These are phyloP conservation scores for Porcisia hertigi DNA, from an alignment of 208 protist genomes.

Conservation along the genomic window DNA sequence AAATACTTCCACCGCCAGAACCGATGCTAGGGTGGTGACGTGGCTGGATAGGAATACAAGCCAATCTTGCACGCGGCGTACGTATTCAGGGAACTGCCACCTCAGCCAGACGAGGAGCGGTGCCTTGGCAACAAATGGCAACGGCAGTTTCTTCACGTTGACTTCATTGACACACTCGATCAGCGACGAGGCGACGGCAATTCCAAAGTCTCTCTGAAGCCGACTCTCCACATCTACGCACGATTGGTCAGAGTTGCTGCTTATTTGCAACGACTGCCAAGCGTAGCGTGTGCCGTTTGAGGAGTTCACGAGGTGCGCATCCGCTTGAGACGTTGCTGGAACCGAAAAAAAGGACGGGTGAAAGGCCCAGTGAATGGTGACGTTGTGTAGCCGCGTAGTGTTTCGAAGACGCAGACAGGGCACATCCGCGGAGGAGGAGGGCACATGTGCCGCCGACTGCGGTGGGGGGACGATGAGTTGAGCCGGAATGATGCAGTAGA, in stretches of 20 bases:
- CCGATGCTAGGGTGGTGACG: neutral
- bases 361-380: constrained; percentile 16
- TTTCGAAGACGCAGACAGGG: constrained; percentile 20
- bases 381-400: constrained; percentile 14
- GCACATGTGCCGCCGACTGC: constrained; percentile 8
- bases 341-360: neutral
- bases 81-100: constrained; percentile 24
- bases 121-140: constrained; percentile 15
- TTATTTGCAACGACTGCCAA: constrained; percentile 3
- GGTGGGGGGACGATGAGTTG: neutral
- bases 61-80: constrained; percentile 3
- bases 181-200: neutral
- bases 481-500: constrained; percentile 24
- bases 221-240: constrained; percentile 12
- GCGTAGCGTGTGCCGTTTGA: neutral
- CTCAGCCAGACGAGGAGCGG: constrained; percentile 24
- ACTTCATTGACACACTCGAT: constrained; percentile 20
- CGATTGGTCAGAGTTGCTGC: neutral
- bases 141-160: constrained; percentile 9
- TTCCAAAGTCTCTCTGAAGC: neutral
- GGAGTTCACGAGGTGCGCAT: neutral
- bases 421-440: constrained; percentile 6
- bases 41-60: constrained; percentile 7
- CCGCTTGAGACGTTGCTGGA: neutral
- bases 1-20: neutral